These are phyloP conservation scores for Hypoxylon sp. DNA, from an alignment of 2,329 filamentous ascomycete genomes.

Conservation along the genomic window DNA sequence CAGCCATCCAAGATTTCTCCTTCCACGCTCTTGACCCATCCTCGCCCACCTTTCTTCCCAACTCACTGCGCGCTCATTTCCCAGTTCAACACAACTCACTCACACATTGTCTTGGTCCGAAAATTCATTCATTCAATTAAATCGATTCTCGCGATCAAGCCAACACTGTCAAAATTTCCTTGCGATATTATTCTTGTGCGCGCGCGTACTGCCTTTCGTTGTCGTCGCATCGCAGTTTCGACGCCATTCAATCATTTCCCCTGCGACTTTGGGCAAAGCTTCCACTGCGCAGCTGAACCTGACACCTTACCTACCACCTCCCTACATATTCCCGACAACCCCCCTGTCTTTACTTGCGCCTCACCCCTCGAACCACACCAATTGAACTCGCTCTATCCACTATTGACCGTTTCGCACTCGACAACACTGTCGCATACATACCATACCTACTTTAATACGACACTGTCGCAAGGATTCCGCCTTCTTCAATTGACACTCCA, in stretches of 20 bases:
- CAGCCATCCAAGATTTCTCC: constrained; percentile 33
- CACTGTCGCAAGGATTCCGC: constrained; percentile 3
- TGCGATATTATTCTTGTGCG: neutral
- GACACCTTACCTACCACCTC: constrained; percentile 16
- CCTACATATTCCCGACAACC: constrained; percentile 19
- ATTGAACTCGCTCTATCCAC: constrained; percentile 13
- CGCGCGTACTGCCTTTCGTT: neutral
- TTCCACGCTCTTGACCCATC: constrained; percentile 7
- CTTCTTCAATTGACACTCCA: constrained; percentile 4
- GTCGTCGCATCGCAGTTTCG: constrained; percentile 4
- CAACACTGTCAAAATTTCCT: constrained; percentile 11
- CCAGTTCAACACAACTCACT: constrained; percentile 11
- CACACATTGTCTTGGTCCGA: constrained; percentile 30
- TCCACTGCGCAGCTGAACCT: neutral
- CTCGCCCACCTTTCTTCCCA: constrained; percentile 23
- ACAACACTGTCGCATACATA: constrained; percentile 4
- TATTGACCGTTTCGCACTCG: constrained; percentile 11
- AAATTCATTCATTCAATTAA: neutral
- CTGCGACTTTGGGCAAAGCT: neutral
- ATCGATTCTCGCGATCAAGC: constrained; percentile 14
- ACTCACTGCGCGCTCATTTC: constrained; percentile 25
- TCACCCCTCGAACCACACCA: constrained; percentile 12
- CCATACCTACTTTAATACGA: neutral
- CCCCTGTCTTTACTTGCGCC: constrained; percentile 11
- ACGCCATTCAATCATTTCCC: constrained; percentile 8